phyloP scores from a whole-genome alignment of 371 early-diverging fungal species.

The Mycotypha africana region DNA sequence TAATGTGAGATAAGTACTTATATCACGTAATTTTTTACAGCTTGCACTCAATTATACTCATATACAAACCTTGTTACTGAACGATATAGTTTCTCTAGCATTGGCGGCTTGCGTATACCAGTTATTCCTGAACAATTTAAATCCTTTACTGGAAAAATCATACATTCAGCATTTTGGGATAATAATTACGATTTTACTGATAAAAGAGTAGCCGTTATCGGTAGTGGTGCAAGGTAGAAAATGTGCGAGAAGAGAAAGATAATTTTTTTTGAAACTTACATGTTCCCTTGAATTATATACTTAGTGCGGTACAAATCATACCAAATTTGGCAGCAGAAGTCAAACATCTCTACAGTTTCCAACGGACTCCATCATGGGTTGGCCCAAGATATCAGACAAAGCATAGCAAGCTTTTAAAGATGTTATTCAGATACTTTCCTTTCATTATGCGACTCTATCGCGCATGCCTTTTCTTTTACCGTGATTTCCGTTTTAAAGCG shows the following conservation, averaged over 20 bases:
- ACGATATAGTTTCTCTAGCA: neutral
- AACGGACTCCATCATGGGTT: conserved; percentile 45
- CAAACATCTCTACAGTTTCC: conserved; percentile 36
- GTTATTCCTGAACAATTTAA: conserved; percentile 43
- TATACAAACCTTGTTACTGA: neutral
- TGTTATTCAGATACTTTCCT: conserved; percentile 35
- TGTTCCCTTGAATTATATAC: too few relatives aligned
- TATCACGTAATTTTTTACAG: too few relatives aligned
- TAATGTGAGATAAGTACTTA: too few relatives aligned
- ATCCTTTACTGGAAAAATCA: conserved; percentile 35
- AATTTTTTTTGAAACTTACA: neutral
- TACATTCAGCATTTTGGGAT: conserved; percentile 52
- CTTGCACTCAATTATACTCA: too few relatives aligned
- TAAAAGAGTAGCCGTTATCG: conserved; percentile 48
- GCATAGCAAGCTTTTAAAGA: conserved; percentile 20
- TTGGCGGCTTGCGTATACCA: conserved; percentile 50
- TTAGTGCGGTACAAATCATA: conserved; percentile 45
- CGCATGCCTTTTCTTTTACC: neutral
- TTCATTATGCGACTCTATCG: conserved; percentile 26
- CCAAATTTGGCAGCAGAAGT: conserved; percentile 35
- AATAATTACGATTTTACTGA: conserved; percentile 32
- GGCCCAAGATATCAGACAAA: conserved; percentile 20
- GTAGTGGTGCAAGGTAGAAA: conserved; percentile 52
- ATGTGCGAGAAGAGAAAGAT: neutral
- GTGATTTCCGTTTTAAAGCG: neutral